Evolutionary conservation across 139 green algal genomes (phyloP).

Genomic region (Chlorella sp.): DNA sequence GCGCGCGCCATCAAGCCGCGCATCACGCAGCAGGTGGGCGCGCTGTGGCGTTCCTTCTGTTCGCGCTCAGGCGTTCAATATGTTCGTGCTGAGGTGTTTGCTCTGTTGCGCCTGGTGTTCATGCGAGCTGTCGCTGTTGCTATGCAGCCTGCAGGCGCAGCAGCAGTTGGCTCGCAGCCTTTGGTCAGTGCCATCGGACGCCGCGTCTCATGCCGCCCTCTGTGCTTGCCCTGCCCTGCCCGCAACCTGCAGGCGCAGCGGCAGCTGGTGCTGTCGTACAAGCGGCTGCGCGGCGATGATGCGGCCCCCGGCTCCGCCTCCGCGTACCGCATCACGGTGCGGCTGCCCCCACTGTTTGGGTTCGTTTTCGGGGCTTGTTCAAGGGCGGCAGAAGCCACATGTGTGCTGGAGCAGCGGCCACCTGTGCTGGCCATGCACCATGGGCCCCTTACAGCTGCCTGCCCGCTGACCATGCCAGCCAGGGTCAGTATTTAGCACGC

Average conservation of each 20-base stretch:
- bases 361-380: neutral
- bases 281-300: constrained; percentile 86
- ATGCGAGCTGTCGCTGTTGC: too few relatives aligned
- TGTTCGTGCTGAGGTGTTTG: too few relatives aligned
- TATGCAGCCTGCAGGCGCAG: too few relatives aligned
- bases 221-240: neutral
- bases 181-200: too few relatives aligned
- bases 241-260: constrained; percentile 54
- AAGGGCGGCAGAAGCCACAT: too few relatives aligned
- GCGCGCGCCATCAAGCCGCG: constrained; percentile 86
- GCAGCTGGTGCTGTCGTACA: constrained; percentile 86
- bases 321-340: constrained; percentile 89
- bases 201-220: too few relatives aligned
- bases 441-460: neutral
- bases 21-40: constrained; percentile 58
- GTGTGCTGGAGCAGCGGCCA: too few relatives aligned
- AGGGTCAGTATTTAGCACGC: too few relatives aligned
- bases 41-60: neutral
- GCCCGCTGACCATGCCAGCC: neutral
- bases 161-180: too few relatives aligned
- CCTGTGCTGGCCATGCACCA: neutral
- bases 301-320: constrained; percentile 78
- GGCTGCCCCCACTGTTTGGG: neutral
- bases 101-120: too few relatives aligned
- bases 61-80: neutral